phyloP scores from a whole-genome alignment of 2,329 filamentous ascomycete genomes.

The Claviceps sp. region DNA sequence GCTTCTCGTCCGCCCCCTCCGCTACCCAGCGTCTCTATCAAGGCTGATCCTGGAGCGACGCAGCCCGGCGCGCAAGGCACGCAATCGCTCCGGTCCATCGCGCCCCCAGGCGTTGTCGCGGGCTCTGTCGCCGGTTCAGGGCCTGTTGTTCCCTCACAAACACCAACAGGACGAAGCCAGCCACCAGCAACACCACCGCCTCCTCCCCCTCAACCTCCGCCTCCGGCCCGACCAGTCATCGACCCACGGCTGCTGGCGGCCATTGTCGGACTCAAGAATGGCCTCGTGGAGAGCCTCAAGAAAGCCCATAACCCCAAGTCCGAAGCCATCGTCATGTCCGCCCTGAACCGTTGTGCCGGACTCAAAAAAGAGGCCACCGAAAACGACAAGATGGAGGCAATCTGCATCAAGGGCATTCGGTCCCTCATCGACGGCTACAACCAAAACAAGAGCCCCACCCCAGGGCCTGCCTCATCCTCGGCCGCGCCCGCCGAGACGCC shows the following conservation, averaged over 20 bases:
- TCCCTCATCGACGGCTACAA: slow-evolving; percentile 29
- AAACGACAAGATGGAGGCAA: slow-evolving; percentile 32
- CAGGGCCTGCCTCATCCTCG: slow-evolving; percentile 5
- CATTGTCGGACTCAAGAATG: slow-evolving; percentile 32
- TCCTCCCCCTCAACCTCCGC: slow-evolving; percentile 1
- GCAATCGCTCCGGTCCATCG: slow-evolving; percentile 8
- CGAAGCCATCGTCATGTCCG: slow-evolving; percentile 37
- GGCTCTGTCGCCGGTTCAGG: slow-evolving; percentile 1
- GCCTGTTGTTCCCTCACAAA: slow-evolving; percentile 6
- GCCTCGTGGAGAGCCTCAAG: slow-evolving; percentile 31
- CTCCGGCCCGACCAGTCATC: slow-evolving; percentile 24
- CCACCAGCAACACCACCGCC: slow-evolving; percentile 14
- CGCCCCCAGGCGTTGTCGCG: neutral
- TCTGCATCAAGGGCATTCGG: slow-evolving; percentile 30
- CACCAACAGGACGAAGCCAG: slow-evolving; percentile 10
- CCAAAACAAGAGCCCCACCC: slow-evolving; percentile 22
- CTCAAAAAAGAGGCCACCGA: slow-evolving; percentile 31
- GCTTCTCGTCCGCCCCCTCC: slow-evolving; percentile 22
- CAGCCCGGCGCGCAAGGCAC: slow-evolving; percentile 7
- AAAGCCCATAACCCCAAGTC: slow-evolving; percentile 28
- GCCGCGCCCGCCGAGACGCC: slow-evolving; percentile 11
- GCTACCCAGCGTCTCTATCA: slow-evolving; percentile 13
- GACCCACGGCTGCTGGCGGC: slow-evolving; percentile 29
- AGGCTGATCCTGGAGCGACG: slow-evolving; percentile 16
- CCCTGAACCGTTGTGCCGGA: slow-evolving; percentile 36